A percentile compares a stretch with the other conserved stretches of the same genome.
phyloP scores from a whole-genome alignment of 441 rosid species.

The Kokia cookei region DNA sequence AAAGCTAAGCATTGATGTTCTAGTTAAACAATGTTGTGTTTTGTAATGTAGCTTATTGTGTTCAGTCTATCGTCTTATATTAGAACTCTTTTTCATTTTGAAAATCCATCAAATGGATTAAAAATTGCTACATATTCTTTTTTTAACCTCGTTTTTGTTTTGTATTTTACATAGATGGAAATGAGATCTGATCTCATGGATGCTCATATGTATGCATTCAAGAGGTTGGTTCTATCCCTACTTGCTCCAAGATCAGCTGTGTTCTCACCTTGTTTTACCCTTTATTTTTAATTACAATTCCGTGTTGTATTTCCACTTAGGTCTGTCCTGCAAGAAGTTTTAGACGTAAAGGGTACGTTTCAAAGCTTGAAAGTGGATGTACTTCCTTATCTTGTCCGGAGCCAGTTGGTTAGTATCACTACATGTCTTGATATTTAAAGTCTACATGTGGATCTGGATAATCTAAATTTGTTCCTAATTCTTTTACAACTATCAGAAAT shows the following conservation, averaged over 20 bases:
- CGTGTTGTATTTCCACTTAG: conserved; percentile 26
- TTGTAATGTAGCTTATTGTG: neutral
- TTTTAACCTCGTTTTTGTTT: conserved; percentile 13
- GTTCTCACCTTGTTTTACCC: neutral
- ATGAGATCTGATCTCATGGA: conserved; percentile 88
- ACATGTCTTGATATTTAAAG: conserved; percentile 3
- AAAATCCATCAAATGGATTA: neutral
- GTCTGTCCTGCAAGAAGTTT: conserved; percentile 67
- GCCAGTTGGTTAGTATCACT: conserved; percentile 78
- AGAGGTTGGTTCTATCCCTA: conserved; percentile 45
- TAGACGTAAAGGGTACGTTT: conserved; percentile 58
- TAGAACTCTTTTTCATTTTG: neutral
- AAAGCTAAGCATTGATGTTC: neutral
- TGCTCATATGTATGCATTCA: conserved; percentile 94
- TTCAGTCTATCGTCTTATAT: neutral
- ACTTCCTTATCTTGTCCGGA: conserved; percentile 85
- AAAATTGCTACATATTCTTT: neutral
- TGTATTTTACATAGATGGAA: conserved; percentile 59
- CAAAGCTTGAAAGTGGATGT: conserved; percentile 81
- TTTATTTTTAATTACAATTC: neutral
- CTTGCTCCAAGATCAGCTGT: neutral
- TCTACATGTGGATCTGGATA: neutral
- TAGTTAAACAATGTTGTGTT: neutral
- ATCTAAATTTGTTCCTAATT: conserved; percentile 10
- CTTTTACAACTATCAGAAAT: conserved; percentile 38